These are phyloP conservation scores for Puccinellia tenuiflora DNA, from an alignment of 176 grass and related monocot genomes.

Conservation along the genomic window DNA sequence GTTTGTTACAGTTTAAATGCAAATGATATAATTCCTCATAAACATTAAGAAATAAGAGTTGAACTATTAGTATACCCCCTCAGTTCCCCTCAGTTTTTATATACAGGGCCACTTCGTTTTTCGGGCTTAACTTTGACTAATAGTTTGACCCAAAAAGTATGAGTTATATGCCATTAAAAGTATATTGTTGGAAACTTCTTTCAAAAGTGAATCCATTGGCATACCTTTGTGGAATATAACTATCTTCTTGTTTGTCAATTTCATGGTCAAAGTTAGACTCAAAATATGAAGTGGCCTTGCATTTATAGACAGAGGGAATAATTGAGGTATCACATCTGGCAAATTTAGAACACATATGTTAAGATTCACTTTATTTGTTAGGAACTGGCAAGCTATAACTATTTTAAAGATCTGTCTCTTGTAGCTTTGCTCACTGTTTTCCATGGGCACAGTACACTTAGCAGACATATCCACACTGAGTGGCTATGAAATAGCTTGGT, in stretches of 20 bases:
- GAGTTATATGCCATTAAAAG: too few species aligned
- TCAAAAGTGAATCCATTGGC: too few species aligned
- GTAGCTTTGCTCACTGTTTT: background rate
- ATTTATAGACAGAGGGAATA: background rate
- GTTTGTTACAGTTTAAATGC: background rate
- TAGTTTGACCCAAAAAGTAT: too few species aligned
- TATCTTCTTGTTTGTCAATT: too few species aligned
- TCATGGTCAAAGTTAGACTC: too few species aligned
- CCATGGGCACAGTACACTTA: background rate
- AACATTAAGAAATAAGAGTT: constrained; percentile 3
- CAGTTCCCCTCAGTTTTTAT: too few species aligned
- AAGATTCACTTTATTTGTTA: background rate
- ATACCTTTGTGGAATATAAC: too few species aligned
- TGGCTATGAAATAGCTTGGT: background rate
- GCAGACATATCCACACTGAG: background rate
- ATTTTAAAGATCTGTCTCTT: background rate
- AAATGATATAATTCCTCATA: background rate
- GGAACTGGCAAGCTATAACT: background rate
- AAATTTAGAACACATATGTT: background rate
- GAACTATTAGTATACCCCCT: background rate
- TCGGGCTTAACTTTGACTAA: too few species aligned
- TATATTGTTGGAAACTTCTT: too few species aligned
- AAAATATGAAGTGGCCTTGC: too few species aligned
- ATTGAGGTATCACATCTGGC: background rate
- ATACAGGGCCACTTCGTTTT: too few species aligned